Evolutionary conservation across 2,329 filamentous ascomycete species (phyloP).

Genomic region (Magnaporthiopsis poae): DNA sequence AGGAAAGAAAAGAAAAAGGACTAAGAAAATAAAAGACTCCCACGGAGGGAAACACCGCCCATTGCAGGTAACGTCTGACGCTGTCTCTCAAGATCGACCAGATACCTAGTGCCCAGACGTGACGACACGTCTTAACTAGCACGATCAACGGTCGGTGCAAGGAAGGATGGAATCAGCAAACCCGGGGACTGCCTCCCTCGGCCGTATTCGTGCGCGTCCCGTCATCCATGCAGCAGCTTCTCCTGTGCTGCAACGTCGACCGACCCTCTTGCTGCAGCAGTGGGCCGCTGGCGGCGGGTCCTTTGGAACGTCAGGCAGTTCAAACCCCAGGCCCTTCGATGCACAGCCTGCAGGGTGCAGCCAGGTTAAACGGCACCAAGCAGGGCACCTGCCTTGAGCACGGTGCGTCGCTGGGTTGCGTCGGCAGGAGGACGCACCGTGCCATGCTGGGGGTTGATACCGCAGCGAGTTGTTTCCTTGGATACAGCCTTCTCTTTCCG

Average conservation of each 20-base stretch:
- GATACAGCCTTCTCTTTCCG: too few species aligned
- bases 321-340: not conserved
- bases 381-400: not conserved
- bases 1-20: not conserved
- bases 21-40: too few species aligned
- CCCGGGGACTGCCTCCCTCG: not conserved
- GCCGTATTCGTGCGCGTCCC: not conserved
- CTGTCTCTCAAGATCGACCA: not conserved
- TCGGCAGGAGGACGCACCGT: not conserved
- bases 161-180: not conserved
- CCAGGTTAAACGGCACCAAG: not conserved
- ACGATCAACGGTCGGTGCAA: not conserved
- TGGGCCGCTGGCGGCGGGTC: not conserved
- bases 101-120: not conserved
- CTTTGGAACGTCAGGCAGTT: not conserved
- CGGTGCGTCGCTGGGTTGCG: not conserved
- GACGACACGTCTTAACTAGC: not conserved
- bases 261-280: not conserved
- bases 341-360: not conserved
- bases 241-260: not conserved
- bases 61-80: not conserved
- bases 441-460: not conserved
- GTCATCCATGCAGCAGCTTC: not conserved
- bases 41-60: not conserved
- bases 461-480: too few species aligned